Percentiles rank a stretch among this genome's conserved stretches.
Evolutionary conservation across 768 basidiomycete genomes (phyloP).

Genomic region (Dacryopinax primogenitus): DNA sequence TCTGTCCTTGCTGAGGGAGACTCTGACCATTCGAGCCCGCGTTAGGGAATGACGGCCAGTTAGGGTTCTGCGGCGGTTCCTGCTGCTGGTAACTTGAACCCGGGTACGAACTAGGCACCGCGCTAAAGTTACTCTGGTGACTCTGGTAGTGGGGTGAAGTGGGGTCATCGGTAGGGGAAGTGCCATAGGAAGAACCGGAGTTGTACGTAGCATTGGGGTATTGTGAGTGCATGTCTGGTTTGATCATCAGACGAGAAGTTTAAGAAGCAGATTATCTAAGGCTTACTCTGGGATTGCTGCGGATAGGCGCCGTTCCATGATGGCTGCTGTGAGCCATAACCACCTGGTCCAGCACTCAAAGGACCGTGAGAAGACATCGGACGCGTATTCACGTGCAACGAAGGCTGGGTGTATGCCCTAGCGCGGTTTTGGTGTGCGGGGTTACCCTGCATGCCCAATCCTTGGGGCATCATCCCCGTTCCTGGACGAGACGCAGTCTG

Average conservation of each 20-base stretch:
- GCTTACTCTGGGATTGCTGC: conserved; percentile 1
- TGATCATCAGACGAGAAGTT: not conserved
- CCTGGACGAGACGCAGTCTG: not conserved
- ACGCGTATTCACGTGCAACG: conserved; percentile 1
- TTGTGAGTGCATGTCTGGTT: not conserved
- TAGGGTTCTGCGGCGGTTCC: not conserved
- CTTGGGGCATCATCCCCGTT: not conserved
- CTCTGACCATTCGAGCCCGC: not conserved
- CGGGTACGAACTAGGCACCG: not conserved
- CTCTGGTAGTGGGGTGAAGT: conserved; percentile 4
- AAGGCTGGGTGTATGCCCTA: conserved; percentile 5
- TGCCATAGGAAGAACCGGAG: not conserved
- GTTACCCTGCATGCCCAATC: not conserved
- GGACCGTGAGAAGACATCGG: conserved; percentile 12
- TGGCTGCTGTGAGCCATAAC: not conserved
- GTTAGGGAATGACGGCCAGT: conserved; percentile 5
- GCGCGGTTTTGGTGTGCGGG: not conserved
- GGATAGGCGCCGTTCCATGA: conserved; percentile 8
- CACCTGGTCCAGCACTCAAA: conserved; percentile 6
- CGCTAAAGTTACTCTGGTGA: not conserved
- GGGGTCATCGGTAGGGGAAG: conserved; percentile 2
- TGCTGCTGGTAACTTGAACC: conserved; percentile 1
- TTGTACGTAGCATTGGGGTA: not conserved
- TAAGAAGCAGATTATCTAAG: not conserved
- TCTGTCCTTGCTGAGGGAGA: not conserved